These are phyloP conservation scores for Xylariomycetidae sp. DNA, from an alignment of 2,329 filamentous ascomycete genomes.

Conservation along the genomic window DNA sequence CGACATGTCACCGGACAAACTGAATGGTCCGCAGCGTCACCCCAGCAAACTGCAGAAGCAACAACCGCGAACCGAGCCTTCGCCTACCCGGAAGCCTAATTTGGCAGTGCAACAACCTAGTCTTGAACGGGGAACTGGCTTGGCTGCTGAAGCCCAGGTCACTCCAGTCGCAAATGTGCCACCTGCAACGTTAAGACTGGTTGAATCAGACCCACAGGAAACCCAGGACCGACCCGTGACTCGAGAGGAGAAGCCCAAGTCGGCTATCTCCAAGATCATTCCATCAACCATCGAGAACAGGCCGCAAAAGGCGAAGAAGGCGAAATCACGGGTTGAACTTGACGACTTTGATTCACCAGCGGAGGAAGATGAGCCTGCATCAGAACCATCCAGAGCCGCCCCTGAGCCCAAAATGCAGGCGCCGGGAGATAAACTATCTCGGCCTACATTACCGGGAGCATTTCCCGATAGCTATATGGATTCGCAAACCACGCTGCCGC, in stretches of 20 bases:
- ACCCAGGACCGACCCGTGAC: constrained; percentile 28
- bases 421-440: constrained; percentile 20
- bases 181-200: constrained; percentile 51
- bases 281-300: constrained; percentile 42
- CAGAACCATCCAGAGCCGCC: constrained; percentile 21
- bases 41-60: constrained; percentile 69
- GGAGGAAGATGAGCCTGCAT: constrained; percentile 33
- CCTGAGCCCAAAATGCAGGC: constrained; percentile 22
- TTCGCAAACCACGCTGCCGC: constrained; percentile 24
- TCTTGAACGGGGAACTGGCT: constrained; percentile 30
- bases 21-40: constrained; percentile 44
- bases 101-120: constrained; percentile 26
- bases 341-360: constrained; percentile 66
- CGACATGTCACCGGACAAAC: constrained; percentile 43
- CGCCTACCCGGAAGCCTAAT: constrained; percentile 37
- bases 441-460: constrained; percentile 34
- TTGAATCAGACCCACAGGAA: constrained; percentile 49
- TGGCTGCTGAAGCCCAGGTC: constrained; percentile 28
- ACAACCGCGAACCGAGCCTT: constrained; percentile 46
- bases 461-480: constrained; percentile 38
- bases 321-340: constrained; percentile 60
- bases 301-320: constrained; percentile 52
- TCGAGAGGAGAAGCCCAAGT: constrained; percentile 36
- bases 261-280: constrained; percentile 38
- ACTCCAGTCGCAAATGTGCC: constrained; percentile 54